Percentiles rank a stretch among this genome's conserved stretches.
Evolutionary conservation across 2,329 filamentous ascomycete species (phyloP).

Genomic region (Botrytis paeoniae): DNA sequence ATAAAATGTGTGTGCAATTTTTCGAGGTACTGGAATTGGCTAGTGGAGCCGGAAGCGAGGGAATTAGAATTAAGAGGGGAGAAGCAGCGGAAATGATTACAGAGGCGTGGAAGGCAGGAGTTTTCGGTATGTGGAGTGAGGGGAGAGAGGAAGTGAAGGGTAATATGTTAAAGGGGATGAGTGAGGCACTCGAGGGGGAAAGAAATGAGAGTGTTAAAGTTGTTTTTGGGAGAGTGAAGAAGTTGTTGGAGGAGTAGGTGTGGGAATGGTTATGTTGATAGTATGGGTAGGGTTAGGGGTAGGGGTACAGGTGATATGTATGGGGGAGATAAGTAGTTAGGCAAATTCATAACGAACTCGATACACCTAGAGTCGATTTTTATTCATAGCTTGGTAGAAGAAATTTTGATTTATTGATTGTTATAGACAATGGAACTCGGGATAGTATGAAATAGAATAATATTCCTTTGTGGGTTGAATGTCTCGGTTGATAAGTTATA

Average conservation of each 20-base stretch:
- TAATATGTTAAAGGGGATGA: conserved; percentile 28
- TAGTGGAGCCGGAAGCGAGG: conserved; percentile 36
- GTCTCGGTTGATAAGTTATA: background rate
- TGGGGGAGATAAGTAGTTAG: background rate
- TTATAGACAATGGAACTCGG: background rate
- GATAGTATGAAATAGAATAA: background rate
- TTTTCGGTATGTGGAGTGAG: conserved; percentile 33
- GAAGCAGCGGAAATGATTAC: conserved; percentile 37
- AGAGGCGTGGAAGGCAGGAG: conserved; percentile 29
- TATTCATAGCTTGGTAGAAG: background rate
- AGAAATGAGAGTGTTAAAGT: conserved; percentile 32
- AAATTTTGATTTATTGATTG: background rate
- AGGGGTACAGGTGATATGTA: background rate
- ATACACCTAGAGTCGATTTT: background rate
- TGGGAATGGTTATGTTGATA: background rate
- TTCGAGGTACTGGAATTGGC: conserved; percentile 34
- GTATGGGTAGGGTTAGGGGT: background rate
- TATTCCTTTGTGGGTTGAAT: background rate
- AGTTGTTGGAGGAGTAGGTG: conserved; percentile 24
- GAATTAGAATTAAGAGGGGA: conserved; percentile 35
- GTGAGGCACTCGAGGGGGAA: conserved; percentile 31
- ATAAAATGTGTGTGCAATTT: conserved; percentile 29
- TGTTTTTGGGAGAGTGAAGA: conserved; percentile 31
- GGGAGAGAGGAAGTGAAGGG: conserved; percentile 27
- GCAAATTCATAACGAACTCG: background rate